These are phyloP conservation scores for Ramaria sp. DNA, from an alignment of 768 basidiomycete genomes.

Conservation along the genomic window DNA sequence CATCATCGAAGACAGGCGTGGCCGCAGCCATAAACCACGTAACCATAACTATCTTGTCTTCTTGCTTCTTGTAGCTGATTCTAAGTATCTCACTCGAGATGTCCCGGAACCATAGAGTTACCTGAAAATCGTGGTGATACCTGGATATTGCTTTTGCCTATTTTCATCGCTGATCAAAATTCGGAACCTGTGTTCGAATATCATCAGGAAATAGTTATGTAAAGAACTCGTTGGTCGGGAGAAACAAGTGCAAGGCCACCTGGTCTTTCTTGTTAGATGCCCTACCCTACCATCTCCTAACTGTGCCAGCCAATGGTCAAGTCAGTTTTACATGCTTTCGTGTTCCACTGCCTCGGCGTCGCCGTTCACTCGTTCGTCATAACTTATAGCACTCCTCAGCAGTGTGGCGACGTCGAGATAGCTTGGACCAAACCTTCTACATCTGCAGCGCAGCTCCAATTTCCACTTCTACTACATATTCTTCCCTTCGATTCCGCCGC, in stretches of 20 bases:
- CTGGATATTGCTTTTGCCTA: not conserved
- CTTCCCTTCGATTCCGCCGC: not conserved
- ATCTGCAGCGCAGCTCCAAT: not conserved
- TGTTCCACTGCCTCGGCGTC: not conserved
- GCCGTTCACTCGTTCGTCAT: not conserved
- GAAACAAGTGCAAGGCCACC: not conserved
- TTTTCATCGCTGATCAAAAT: not conserved
- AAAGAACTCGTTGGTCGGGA: not conserved
- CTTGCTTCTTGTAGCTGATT: not conserved
- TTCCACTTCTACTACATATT: slow-evolving; percentile 1
- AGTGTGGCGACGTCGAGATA: slow-evolving; percentile 2
- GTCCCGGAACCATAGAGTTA: no score
- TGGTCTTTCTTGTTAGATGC: not conserved
- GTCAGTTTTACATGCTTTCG: not conserved
- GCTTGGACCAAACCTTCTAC: slow-evolving; percentile 1
- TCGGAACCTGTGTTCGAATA: not conserved
- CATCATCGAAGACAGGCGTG: no score
- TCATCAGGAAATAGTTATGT: no score
- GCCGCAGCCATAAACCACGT: no score
- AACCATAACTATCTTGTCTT: not conserved
- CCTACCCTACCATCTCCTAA: not conserved
- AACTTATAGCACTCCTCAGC: not conserved
- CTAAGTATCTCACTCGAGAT: not conserved
- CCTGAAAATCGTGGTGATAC: no score
- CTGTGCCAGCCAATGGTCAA: not conserved